A percentile compares a stretch with the other conserved stretches of the same genome.
Conservation (phyloP, 1,139 yeast species). For the Candida sp. region DNA sequence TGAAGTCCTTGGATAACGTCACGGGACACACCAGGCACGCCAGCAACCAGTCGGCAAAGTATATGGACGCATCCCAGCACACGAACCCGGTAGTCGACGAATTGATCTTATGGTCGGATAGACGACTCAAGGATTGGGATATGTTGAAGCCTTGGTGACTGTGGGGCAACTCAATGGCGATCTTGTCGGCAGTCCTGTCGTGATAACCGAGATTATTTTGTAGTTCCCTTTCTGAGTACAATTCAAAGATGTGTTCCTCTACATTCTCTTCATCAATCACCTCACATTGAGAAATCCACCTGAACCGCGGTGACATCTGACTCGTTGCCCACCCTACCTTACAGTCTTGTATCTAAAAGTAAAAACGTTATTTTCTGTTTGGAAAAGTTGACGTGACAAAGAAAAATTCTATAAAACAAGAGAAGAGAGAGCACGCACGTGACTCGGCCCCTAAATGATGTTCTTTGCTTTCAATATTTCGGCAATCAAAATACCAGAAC, state of each 20-base stretch:
- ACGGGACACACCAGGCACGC: slow-evolving; percentile 8
- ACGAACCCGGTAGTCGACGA: slow-evolving; percentile 77
- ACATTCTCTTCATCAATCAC: slow-evolving; percentile 9
- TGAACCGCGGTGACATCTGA: background rate
- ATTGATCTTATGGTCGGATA: slow-evolving; percentile 39
- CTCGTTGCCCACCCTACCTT: background rate
- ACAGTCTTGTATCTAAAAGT: background rate
- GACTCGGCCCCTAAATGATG: slow-evolving; percentile 49
- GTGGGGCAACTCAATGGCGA: slow-evolving; percentile 37
- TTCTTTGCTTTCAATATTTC: slow-evolving; percentile 84
- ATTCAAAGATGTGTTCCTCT: slow-evolving; percentile 53
- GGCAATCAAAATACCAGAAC: slow-evolving; percentile 97
- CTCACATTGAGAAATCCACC: slow-evolving; percentile 8
- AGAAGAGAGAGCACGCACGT: background rate
- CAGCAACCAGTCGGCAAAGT: slow-evolving; percentile 55
- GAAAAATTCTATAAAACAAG: slow-evolving; percentile 2
- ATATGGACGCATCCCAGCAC: slow-evolving; percentile 61
- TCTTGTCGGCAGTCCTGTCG: slow-evolving; percentile 30
- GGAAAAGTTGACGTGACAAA: too few relatives aligned
- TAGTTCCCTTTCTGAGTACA: slow-evolving; percentile 42
- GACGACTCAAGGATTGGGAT: slow-evolving; percentile 45
- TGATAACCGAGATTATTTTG: slow-evolving; percentile 53
- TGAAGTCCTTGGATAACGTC: slow-evolving; percentile 14
- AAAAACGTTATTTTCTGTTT: background rate
- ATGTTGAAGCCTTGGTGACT: slow-evolving; percentile 34